phyloP scores from a whole-genome alignment of 768 basidiomycete genomes.

The Lentinula raphanica region DNA sequence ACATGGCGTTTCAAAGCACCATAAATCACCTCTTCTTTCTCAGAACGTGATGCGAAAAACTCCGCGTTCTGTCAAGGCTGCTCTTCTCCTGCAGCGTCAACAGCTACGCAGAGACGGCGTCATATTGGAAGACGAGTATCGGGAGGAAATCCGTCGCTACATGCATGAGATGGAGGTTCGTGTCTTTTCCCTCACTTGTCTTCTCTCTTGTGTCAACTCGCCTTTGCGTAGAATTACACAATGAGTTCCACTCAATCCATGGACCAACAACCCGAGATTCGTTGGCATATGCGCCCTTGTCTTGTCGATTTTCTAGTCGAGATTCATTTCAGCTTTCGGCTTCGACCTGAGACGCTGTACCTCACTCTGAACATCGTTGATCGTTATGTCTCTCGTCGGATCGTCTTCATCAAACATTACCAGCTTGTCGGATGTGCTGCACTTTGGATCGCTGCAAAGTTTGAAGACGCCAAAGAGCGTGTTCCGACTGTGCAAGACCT shows the following conservation, averaged over 20 bases:
- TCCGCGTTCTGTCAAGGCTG: constrained; percentile 60
- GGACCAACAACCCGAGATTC: constrained; percentile 98
- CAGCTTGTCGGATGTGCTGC: constrained; percentile 98
- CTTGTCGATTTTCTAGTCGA: constrained; percentile 99
- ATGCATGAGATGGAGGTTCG: constrained; percentile 99
- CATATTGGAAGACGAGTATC: constrained; percentile 91
- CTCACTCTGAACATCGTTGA: constrained; percentile 98
- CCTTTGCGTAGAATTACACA: constrained; percentile 57
- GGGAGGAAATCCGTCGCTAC: constrained; percentile 86
- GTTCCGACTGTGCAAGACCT: constrained; percentile 95
- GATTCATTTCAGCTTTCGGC: constrained; percentile 94
- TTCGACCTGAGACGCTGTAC: constrained; percentile 97
- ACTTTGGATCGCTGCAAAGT: constrained; percentile 98
- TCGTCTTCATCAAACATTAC: constrained; percentile 99
- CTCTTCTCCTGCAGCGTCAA: constrained; percentile 58
- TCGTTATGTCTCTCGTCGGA: constrained; percentile 96
- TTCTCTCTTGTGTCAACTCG: constrained; percentile 11
- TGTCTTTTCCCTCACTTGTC: constrained; percentile 12
- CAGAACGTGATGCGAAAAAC: constrained; percentile 52
- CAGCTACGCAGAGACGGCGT: constrained; percentile 62
- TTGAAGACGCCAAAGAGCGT: constrained; percentile 98
- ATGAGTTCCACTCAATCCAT: constrained; percentile 92
- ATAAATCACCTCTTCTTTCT: constrained; percentile 50
- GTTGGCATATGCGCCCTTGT: constrained; percentile 99
- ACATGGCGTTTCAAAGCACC: constrained; percentile 66